These are phyloP conservation scores for Hypoxylon sp. DNA, from an alignment of 2,329 filamentous ascomycete genomes.

Conservation along the genomic window DNA sequence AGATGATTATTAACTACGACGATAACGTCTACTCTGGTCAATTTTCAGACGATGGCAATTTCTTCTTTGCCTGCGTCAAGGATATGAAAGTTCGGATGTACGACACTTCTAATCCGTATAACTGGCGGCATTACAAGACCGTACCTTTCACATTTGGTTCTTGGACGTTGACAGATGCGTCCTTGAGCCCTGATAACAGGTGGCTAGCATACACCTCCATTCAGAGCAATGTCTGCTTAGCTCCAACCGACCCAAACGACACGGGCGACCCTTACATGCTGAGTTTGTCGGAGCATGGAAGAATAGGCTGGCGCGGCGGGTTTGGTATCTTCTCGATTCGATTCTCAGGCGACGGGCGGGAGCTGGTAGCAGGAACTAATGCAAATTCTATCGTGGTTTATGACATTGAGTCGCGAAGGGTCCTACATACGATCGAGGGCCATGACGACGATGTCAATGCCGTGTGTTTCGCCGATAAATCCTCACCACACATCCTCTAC, in stretches of 20 bases:
- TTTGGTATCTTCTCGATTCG: slow-evolving; percentile 89
- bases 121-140: slow-evolving; percentile 97
- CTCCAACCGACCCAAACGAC: slow-evolving; percentile 87
- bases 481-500: slow-evolving; percentile 93
- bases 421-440: slow-evolving; percentile 81
- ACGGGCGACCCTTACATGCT: slow-evolving; percentile 83
- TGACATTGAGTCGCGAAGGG: slow-evolving; percentile 85
- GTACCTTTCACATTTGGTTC: slow-evolving; percentile 87
- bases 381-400: slow-evolving; percentile 87
- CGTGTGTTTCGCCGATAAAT: slow-evolving; percentile 92
- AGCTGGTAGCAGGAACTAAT: slow-evolving; percentile 91
- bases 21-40: slow-evolving; percentile 93
- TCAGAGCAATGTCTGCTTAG: slow-evolving; percentile 84
- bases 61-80: slow-evolving; percentile 93
- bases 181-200: slow-evolving; percentile 90
- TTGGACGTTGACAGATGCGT: slow-evolving; percentile 97
- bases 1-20: slow-evolving; percentile 90
- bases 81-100: slow-evolving; percentile 98
- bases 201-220: slow-evolving; percentile 95
- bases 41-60: slow-evolving; percentile 97
- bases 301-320: slow-evolving; percentile 53
- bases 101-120: slow-evolving; percentile 94
- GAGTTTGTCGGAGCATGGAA: slow-evolving; percentile 73
- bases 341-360: slow-evolving; percentile 91
- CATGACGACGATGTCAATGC: slow-evolving; percentile 95